A percentile compares a stretch with the other conserved stretches of the same genome.
Evolutionary conservation across 805 yeast species (phyloP).

Genomic region (Wickerhamomyces rabaulensis): DNA sequence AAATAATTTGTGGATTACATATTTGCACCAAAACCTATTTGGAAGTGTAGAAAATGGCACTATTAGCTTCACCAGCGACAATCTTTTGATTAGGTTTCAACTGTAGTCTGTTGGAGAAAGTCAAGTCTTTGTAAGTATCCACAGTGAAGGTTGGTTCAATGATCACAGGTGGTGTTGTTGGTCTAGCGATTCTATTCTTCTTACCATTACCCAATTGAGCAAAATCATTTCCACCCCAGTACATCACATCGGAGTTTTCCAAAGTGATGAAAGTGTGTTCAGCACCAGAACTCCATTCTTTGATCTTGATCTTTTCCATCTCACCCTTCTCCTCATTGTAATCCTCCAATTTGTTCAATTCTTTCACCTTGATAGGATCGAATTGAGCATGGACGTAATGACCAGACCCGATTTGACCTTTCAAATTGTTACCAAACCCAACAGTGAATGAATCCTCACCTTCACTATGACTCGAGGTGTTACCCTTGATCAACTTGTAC

Average conservation of each 20-base stretch:
- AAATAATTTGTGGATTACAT: background rate
- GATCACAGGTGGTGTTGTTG: slow-evolving; percentile 48
- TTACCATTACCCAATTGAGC: slow-evolving; percentile 89
- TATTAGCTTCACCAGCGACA: slow-evolving; percentile 55
- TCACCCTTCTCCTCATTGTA: slow-evolving; percentile 42
- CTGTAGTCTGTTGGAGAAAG: slow-evolving; percentile 39
- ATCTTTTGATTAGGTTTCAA: slow-evolving; percentile 50
- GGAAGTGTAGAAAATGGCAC: slow-evolving; percentile 56
- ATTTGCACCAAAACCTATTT: background rate
- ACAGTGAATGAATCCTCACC: slow-evolving; percentile 33
- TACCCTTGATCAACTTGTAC: background rate
- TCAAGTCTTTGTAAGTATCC: slow-evolving; percentile 28
- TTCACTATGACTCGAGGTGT: slow-evolving; percentile 11
- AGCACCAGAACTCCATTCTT: slow-evolving; percentile 53
- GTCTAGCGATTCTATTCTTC: slow-evolving; percentile 50
- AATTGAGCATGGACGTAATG: slow-evolving; percentile 68
- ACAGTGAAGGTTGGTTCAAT: slow-evolving; percentile 44
- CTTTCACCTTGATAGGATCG: slow-evolving; percentile 52
- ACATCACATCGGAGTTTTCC: slow-evolving; percentile 57
- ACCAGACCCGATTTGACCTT: slow-evolving; percentile 84
- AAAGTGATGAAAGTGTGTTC: slow-evolving; percentile 62
- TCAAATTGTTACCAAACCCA: slow-evolving; percentile 78
- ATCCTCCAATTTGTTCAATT: slow-evolving; percentile 39
- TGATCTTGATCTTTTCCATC: slow-evolving; percentile 42
- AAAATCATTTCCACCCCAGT: slow-evolving; percentile 79